Conservation (phyloP, 1,139 yeast genomes). For the Yarrowia galli region DNA sequence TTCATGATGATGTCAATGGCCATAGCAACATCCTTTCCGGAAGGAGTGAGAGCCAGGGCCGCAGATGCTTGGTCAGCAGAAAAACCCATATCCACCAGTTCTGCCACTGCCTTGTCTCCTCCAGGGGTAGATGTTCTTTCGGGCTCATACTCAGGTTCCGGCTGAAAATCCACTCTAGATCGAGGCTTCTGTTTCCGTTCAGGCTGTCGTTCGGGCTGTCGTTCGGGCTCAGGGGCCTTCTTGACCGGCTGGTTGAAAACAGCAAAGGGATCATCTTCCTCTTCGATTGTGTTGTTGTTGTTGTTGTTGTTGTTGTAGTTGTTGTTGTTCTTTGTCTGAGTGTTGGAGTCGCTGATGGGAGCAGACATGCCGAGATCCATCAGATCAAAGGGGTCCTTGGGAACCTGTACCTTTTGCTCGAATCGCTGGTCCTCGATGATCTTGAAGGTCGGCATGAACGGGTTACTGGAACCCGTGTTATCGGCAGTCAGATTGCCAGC, state of each 20-base stretch:
- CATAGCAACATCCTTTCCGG: conserved; percentile 67
- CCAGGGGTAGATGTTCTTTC: conserved; percentile 43
- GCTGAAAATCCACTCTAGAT: conserved; percentile 13
- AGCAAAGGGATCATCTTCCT: conserved; percentile 39
- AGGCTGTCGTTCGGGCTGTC: conserved; percentile 23
- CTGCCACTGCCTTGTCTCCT: conserved; percentile 67
- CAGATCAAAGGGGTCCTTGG: conserved; percentile 26
- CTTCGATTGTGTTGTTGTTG: conserved; percentile 6
- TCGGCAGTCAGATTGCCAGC: conserved; percentile 14
- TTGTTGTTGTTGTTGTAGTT: not conserved
- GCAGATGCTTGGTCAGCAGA: conserved; percentile 64
- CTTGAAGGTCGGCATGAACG: conserved; percentile 33
- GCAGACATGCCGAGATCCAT: conserved; percentile 38
- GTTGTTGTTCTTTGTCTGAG: not conserved
- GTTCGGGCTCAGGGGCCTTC: conserved; percentile 36
- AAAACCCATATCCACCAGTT: conserved; percentile 82
- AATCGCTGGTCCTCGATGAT: conserved; percentile 30
- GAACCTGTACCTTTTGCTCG: not conserved
- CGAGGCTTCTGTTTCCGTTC: conserved; percentile 1
- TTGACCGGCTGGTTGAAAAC: conserved; percentile 32
- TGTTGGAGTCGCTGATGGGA: not conserved
- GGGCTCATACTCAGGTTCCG: conserved; percentile 4
- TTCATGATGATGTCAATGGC: conserved; percentile 76
- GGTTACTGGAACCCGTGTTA: conserved; percentile 32
- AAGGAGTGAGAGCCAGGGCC: conserved; percentile 62